These are phyloP conservation scores for Colletotrichum costaricense DNA, from an alignment of 2,329 filamentous ascomycete genomes.

Conservation along the genomic window DNA sequence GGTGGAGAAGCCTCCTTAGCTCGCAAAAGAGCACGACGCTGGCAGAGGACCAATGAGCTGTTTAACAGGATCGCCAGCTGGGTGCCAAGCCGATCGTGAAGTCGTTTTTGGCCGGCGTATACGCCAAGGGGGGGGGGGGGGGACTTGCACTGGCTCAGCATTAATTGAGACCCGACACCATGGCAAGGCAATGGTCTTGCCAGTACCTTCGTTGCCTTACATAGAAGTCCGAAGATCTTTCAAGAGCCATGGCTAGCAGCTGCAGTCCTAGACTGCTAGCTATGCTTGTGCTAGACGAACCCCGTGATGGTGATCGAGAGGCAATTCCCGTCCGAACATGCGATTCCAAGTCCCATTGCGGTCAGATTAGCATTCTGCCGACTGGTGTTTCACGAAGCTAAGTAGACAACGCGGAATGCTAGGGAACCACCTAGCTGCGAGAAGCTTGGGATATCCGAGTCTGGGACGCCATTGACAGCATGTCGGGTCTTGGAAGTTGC, in stretches of 20 bases:
- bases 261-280: not conserved
- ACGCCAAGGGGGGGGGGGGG: too few relatives aligned
- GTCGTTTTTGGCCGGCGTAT: not conserved
- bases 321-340: not conserved
- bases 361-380: slow-evolving; percentile 9
- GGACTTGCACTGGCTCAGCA: not conserved
- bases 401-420: slow-evolving; percentile 1
- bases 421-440: not conserved
- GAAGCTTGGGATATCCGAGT: not conserved
- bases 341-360: slow-evolving; percentile 2
- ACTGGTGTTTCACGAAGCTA: not conserved
- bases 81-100: slow-evolving; percentile 26
- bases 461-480: slow-evolving; percentile 16
- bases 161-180: not conserved
- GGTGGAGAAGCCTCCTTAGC: slow-evolving; percentile 22
- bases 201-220: not conserved
- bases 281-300: not conserved
- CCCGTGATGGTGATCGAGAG: not conserved
- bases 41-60: not conserved
- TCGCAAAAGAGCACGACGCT: slow-evolving; percentile 8
- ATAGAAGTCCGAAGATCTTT: not conserved
- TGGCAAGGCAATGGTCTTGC: too few relatives aligned
- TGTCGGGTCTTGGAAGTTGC: slow-evolving; percentile 32
- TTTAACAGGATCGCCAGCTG: slow-evolving; percentile 6
- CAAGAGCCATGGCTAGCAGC: not conserved